Percentiles rank a stretch among this genome's conserved stretches.
phyloP scores from a whole-genome alignment of 805 yeast genomes.

The Spathaspora sp. region DNA sequence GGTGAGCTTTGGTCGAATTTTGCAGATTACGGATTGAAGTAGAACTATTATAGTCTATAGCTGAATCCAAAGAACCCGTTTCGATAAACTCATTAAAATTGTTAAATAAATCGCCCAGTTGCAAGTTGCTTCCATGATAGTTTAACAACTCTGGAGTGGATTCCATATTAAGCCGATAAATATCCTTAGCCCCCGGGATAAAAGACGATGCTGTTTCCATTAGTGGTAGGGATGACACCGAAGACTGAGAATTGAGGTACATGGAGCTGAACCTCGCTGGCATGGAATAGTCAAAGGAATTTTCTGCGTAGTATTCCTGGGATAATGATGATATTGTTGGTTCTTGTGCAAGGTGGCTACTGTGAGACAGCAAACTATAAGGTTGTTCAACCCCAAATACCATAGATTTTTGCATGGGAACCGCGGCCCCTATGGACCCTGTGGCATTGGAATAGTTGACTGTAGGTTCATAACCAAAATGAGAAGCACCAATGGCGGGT shows the following conservation, averaged over 20 bases:
- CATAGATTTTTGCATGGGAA: not conserved
- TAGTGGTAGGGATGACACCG: not conserved
- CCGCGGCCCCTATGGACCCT: not conserved
- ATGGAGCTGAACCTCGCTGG: not conserved
- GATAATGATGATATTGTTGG: not conserved
- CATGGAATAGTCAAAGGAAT: not conserved
- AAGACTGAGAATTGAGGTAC: slow-evolving; percentile 5
- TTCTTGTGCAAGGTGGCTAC: not conserved
- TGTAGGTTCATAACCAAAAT: not conserved
- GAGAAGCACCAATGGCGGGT: not conserved
- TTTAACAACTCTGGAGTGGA: slow-evolving; percentile 12
- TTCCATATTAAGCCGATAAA: slow-evolving; percentile 9
- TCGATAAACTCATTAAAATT: slow-evolving; percentile 19
- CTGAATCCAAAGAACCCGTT: slow-evolving; percentile 23
- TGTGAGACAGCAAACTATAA: not conserved
- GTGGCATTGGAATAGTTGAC: not conserved
- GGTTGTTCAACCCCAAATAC: not conserved
- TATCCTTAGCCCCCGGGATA: not conserved
- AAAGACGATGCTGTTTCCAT: not conserved
- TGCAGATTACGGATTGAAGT: not conserved
- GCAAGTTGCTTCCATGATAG: not conserved
- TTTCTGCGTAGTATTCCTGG: not conserved
- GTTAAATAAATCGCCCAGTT: slow-evolving; percentile 11
- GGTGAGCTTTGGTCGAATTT: not conserved
- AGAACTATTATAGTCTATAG: slow-evolving; percentile 18